Percentiles rank a stretch among this genome's conserved stretches.
Evolutionary conservation across 2,329 filamentous ascomycete genomes (phyloP).

Genomic region (Macrophomina phaseolina): DNA sequence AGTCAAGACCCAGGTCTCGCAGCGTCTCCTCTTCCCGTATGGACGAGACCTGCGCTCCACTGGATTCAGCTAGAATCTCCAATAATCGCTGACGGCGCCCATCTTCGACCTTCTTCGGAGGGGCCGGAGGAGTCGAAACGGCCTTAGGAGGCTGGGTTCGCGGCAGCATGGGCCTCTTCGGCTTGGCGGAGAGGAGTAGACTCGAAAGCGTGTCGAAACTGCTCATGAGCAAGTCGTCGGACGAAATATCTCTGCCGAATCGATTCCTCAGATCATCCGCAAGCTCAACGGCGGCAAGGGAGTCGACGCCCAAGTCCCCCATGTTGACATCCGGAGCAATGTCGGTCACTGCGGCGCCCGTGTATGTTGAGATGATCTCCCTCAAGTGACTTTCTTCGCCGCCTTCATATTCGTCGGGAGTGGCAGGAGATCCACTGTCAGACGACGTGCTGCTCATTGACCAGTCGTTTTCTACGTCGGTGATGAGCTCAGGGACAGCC

Average conservation of each 20-base stretch:
- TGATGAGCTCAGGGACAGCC: background rate
- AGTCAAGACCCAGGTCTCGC: background rate
- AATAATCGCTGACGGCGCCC: background rate
- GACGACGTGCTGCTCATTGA: background rate
- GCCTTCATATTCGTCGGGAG: background rate
- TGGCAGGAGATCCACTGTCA: background rate
- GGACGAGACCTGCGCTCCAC: background rate
- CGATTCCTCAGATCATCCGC: background rate
- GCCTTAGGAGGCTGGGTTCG: background rate
- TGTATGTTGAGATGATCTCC: background rate
- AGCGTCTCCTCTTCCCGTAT: background rate
- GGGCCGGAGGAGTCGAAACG: background rate
- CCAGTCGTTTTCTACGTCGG: too few species aligned
- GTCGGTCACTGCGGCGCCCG: background rate
- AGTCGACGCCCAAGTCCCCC: conserved; percentile 3
- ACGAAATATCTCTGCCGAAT: background rate
- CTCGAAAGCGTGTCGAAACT: background rate
- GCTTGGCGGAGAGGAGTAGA: background rate
- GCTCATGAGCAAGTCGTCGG: background rate
- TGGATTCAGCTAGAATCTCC: background rate
- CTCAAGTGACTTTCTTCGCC: background rate
- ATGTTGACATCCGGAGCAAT: background rate
- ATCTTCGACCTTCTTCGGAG: background rate
- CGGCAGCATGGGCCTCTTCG: background rate
- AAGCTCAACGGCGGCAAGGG: background rate